phyloP scores from a whole-genome alignment of 1,139 yeast species.

The Entelexis sorbosivorans region DNA sequence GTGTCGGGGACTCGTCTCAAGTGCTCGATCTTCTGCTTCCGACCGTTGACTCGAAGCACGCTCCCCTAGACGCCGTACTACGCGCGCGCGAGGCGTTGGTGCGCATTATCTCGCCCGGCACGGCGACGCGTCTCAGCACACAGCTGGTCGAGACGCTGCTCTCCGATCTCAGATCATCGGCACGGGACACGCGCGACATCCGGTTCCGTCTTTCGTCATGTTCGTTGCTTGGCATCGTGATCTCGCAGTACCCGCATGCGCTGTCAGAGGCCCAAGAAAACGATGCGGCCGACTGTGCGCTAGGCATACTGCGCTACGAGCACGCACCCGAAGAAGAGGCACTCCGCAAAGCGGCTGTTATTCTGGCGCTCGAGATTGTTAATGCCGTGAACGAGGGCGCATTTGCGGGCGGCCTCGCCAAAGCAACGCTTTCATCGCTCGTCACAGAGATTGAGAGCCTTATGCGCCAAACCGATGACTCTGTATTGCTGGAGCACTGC shows the following conservation, averaged over 20 bases:
- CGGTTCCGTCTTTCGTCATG: slow-evolving; percentile 73
- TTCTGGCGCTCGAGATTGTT: slow-evolving; percentile 43
- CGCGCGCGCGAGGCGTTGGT: slow-evolving; percentile 72
- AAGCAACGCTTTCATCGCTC: slow-evolving; percentile 19
- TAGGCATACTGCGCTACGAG: slow-evolving; percentile 62
- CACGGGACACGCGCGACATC: slow-evolving; percentile 37
- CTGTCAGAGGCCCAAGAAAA: slow-evolving; percentile 36
- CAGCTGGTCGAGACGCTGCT: slow-evolving; percentile 26
- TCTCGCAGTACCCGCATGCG: slow-evolving; percentile 51
- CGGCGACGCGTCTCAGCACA: slow-evolving; percentile 6
- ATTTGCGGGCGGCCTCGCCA: slow-evolving; percentile 18
- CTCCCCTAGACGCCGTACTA: slow-evolving; percentile 50
- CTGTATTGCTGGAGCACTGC: slow-evolving; percentile 27
- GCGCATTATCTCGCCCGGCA: slow-evolving; percentile 40
- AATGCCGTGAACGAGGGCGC: slow-evolving; percentile 21
- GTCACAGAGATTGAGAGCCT: slow-evolving; percentile 22
- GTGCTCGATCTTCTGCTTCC: slow-evolving; percentile 12
- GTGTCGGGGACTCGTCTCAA: not conserved
- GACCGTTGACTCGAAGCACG: slow-evolving; percentile 26
- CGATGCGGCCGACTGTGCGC: slow-evolving; percentile 60
- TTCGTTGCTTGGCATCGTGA: slow-evolving; percentile 62
- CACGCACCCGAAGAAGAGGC: slow-evolving; percentile 38
- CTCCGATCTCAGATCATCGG: slow-evolving; percentile 35
- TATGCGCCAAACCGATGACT: slow-evolving; percentile 25
- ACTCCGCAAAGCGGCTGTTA: slow-evolving; percentile 67